Evolutionary conservation across 2,329 filamentous ascomycete species (phyloP), one percentile per base, ranked within the genome.

Genomic region (Fusarium sp.): DNA sequence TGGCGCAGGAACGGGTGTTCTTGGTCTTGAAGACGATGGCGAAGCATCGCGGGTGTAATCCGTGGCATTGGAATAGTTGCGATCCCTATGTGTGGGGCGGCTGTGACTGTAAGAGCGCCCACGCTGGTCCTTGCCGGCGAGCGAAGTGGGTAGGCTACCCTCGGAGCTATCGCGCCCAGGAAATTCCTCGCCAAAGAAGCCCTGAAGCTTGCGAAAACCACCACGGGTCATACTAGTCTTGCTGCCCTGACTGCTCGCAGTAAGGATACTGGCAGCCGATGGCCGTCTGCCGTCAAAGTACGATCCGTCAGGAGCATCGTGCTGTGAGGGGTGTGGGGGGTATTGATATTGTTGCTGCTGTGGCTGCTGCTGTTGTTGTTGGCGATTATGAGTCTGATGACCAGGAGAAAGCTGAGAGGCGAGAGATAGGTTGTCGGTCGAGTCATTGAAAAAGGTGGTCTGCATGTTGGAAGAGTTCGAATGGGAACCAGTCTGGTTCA

Each of bases 171-270:
- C 91, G 69, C 87, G 84, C 37, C 87, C 88, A 61, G 89, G 88
- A 78, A 92, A 93, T 75, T 97, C 94, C 73, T 97, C 95, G 46
- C 95, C 94, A 80, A 97, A 97, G 77, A 97, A 95, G 41, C 91
- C 92, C 76, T 96, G 92, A 67, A 97, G 84, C 80, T 95, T 96
- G 79, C 94, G 94, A 58, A 91, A 86, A 51, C 92, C 89, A 71
- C 90, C 89, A 62, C 91, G 85, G 63, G 88, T 90, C 65, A 89
- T 83, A 77, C 90, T 92, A 59, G 87, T 86, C 79, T 90, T 90
- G 41, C 95, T 97, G 33, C 92, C 92, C 69, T 92, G 88, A 75
- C 95, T 97, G 79, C 94, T 96, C 58, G 92, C 88, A 6, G 91
- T 94, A 55, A 78, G 74, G 67, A 94, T 89, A 79, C 94, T 97